Base-by-base conservation (phyloP, 2,329 filamentous ascomycete genomes). In the Botrytis cinerea region DNA sequence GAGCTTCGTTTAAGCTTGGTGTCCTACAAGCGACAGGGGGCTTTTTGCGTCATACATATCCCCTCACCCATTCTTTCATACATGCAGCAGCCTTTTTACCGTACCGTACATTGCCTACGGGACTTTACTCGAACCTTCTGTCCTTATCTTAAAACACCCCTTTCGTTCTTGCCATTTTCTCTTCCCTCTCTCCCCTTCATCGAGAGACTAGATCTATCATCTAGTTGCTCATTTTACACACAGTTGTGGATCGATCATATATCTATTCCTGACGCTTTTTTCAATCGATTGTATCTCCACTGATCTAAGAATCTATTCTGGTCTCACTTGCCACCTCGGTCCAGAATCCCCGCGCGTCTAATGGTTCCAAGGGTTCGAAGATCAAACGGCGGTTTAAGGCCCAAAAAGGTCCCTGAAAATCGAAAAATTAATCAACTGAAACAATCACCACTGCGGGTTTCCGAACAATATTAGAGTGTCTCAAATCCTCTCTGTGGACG, bases 181-280 rank as follows among this genome's bases (percentile, higher is more conserved):
- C 25, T 43, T 54, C n/a, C 25, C 25, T 59, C 60, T 60, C 32
- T 68, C 63, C 51, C 35, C 28, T 22, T 59, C 48, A 35, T 68
- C 61, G 40, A 22, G 48, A 68, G 38, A 38, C 46, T 43, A 46
- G 70, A 72, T 60, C 60, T 66, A 57, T 57, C 60, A 57, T 46
- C 70, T 66, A 72, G 48, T 59, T 57, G 32, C 45, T 68, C 48
- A 60, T 68, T 68, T 68, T 68, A 48, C 28, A 68, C 60, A 71
- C 32, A 20, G 22, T 38, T 18, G 43, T 43, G 48, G 25, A 28
- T 60, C 51, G 62, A 72, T 67, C 70, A 72, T 68, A 46, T 28
- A 51, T 66, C 40, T 35, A 18, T n/a, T n/a, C 54, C 25, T 57
- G 48, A 57, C 43, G n/a, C 35, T 43, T 28, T 40, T 54, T 14